Base-by-base conservation (phyloP, 129 eudicot species). In the Centrapalus pauciflorus region DNA sequence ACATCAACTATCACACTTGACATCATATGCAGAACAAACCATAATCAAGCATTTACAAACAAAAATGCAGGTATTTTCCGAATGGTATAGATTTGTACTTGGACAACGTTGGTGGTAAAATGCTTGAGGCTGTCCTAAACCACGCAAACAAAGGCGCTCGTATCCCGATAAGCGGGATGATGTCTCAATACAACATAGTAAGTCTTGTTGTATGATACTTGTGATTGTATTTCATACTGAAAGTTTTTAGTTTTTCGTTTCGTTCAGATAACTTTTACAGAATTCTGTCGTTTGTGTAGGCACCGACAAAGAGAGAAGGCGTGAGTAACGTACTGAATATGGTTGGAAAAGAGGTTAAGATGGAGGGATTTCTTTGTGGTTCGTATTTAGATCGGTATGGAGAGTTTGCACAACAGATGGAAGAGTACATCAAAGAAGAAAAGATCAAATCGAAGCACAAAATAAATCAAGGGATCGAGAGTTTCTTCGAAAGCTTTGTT, bases 101-200 rank as follows among this genome's bases (percentile, higher is more conserved):
- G 61, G 85, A 80, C 25, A 80, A 80, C 27, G 85, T 80, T 24
- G 81, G 85, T 0, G 85, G 85, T 4, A 61, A 61, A 8, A 72
- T 73, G 74, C 76, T 81, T 0, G 85, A 76, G 66, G 82, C 82
- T 13, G 85, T 81, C 7, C 82, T 81, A 28, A 81, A 76, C 5
- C 76, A 81, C 46, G 82, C 61, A 56, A 81, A 81, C 40, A 76
- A 3, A 37, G 74, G 78, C 11, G 79, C 82, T 9, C 76, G 70
- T 23, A 81, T 81, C 50, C 75, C 72, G 3, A 63, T 81, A 5
- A 71, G 82, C 28, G 85, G 85, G 25, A 81, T 76, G 85, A 81
- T 76, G 3, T 76, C 85, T 66, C 72, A 76, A 16, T 81, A 81
- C 72, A 81, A 81, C 64, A 71, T 20, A 66, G 85, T 81, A 76